These are phyloP conservation scores for Blastosporella zonata DNA, from an alignment of 1,284 basidiomycete genomes.

Conservation along the genomic window DNA sequence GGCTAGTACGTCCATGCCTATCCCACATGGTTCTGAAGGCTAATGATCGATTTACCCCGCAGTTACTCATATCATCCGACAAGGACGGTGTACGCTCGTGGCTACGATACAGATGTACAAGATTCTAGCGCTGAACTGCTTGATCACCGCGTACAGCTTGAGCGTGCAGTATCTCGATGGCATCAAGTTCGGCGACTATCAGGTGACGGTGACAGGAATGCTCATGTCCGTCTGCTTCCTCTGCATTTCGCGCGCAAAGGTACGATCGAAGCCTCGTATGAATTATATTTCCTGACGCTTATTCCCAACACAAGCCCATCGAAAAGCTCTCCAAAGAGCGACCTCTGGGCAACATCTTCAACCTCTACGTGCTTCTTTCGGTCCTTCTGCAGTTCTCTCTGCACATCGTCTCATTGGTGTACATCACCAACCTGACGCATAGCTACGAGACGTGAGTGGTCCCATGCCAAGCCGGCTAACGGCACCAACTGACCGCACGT, in stretches of 20 bases:
- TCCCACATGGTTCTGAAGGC: background rate
- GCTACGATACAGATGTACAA: conserved; percentile 99
- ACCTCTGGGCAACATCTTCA: conserved; percentile 93
- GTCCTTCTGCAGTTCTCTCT: conserved; percentile 90
- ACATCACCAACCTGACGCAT: conserved; percentile 86
- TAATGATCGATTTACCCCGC: background rate
- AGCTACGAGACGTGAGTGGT: conserved; percentile 73
- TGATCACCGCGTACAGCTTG: conserved; percentile 94
- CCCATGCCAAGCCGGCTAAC: conserved; percentile 1
- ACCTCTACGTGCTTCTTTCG: conserved; percentile 88
- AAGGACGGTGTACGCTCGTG: conserved; percentile 94
- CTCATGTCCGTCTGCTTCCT: conserved; percentile 97
- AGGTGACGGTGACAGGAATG: conserved; percentile 91
- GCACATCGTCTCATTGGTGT: conserved; percentile 85
- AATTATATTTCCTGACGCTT: background rate
- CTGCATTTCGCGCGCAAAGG: conserved; percentile 96
- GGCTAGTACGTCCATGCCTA: conserved; percentile 61
- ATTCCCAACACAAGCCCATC: conserved; percentile 59
- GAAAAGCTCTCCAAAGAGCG: conserved; percentile 90
- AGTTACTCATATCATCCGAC: conserved; percentile 95
- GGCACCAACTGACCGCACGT: conserved; percentile 8
- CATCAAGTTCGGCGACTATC: conserved; percentile 97
- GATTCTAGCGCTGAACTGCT: conserved; percentile 92
- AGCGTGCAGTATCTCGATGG: conserved; percentile 96
- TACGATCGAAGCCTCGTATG: conserved; percentile 30